Conservation (phyloP, 371 early-diverging fungal species). For the Synchytrium microbalum region DNA sequence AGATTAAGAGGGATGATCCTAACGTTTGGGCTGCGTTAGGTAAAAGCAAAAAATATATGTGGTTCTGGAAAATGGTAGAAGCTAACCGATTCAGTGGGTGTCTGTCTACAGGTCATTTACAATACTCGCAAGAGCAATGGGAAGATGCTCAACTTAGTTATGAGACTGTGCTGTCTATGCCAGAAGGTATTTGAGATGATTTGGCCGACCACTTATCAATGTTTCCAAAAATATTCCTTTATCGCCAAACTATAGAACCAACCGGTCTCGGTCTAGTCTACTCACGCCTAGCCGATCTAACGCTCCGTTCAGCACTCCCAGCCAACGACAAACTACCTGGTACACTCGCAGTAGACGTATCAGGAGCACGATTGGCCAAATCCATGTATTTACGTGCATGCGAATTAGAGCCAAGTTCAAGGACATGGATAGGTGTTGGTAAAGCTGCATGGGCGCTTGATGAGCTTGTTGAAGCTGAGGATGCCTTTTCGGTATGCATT, state of each 20-base stretch:
- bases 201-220: neutral
- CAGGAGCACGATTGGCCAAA: constrained; percentile 31
- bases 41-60: constrained; percentile 3
- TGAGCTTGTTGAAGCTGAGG: constrained; percentile 42
- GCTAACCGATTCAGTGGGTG: neutral
- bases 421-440: constrained; percentile 41
- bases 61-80: neutral
- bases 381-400: constrained; percentile 39
- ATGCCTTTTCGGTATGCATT: constrained; percentile 34
- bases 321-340: constrained; percentile 11
- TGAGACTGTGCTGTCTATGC: constrained; percentile 40
- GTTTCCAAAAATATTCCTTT: neutral
- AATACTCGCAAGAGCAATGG: constrained; percentile 29
- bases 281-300: constrained; percentile 29
- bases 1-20: constrained; percentile 35
- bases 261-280: constrained; percentile 29
- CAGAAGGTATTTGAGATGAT: constrained; percentile 21
- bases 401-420: constrained; percentile 21
- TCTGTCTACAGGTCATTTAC: constrained; percentile 24
- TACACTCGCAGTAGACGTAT: constrained; percentile 16
- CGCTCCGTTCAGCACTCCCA: neutral
- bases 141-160: constrained; percentile 30
- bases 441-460: constrained; percentile 33
- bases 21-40: constrained; percentile 40
- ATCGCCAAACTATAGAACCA: constrained; percentile 20